Conservation (phyloP, 2,329 filamentous ascomycete species). For the Setomelanomma holmii region DNA sequence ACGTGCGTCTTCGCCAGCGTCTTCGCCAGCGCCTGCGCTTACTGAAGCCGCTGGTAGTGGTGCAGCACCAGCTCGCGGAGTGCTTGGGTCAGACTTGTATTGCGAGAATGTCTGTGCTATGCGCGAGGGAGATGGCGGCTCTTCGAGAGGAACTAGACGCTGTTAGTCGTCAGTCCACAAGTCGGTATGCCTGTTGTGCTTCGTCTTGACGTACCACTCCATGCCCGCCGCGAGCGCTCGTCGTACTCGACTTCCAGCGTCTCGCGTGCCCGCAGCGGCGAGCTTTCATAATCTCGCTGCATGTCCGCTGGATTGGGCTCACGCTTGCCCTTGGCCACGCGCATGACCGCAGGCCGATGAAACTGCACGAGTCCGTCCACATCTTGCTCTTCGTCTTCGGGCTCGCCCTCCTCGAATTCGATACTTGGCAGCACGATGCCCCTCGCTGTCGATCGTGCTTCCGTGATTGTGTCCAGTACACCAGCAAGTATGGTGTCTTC, state of each 20-base stretch:
- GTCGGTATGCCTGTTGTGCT: background rate
- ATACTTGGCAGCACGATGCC: constrained; percentile 23
- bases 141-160: constrained; percentile 43
- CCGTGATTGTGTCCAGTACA: constrained; percentile 16
- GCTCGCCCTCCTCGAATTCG: constrained; percentile 29
- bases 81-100: background rate
- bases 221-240: constrained; percentile 44
- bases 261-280: constrained; percentile 24
- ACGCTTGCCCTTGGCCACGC: constrained; percentile 18
- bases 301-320: background rate
- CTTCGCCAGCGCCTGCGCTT: constrained; percentile 3
- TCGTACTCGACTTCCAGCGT: constrained; percentile 54
- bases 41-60: background rate
- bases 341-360: constrained; percentile 27
- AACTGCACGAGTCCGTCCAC: constrained; percentile 57
- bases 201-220: constrained; percentile 37
- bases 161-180: constrained; percentile 50
- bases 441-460: constrained; percentile 9
- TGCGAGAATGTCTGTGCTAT: constrained; percentile 1
- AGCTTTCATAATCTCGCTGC: constrained; percentile 20
- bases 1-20: constrained; percentile 49
- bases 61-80: background rate
- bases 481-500: constrained; percentile 56
- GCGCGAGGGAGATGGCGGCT: constrained; percentile 16
- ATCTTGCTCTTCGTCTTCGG: constrained; percentile 28